These are phyloP conservation scores for Cryptosporidium viatorum DNA, from an alignment of 169 alveolate species.

Conservation along the genomic window DNA sequence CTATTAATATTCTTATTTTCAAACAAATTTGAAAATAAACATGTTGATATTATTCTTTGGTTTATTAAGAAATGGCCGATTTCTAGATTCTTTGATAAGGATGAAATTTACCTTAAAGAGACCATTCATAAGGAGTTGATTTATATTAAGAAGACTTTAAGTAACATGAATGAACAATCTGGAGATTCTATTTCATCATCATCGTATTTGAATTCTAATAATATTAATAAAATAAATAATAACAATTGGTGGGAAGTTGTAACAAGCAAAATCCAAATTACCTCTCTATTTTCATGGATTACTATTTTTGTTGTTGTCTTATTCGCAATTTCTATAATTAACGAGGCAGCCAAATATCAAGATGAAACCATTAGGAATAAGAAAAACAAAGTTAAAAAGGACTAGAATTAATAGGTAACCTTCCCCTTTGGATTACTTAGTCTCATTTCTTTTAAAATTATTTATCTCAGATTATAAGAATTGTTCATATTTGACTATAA, in stretches of 20 bases:
- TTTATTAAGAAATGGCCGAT: conserved; percentile 54
- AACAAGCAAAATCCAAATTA: conserved; percentile 4
- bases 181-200: not conserved
- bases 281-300: conserved; percentile 31
- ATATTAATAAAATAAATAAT: not conserved
- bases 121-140: conserved; percentile 22
- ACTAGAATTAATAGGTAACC: not conserved
- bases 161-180: not conserved
- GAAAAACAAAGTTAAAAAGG: not conserved
- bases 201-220: not conserved
- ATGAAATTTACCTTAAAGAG: conserved; percentile 4
- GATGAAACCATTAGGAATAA: conserved; percentile 27
- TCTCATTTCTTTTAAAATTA: no score
- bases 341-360: conserved; percentile 64
- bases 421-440: not conserved
- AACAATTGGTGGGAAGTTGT: not conserved
- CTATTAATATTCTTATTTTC: conserved; percentile 86
- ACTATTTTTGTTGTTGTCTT: conserved; percentile 29
- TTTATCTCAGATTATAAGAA: not conserved
- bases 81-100: conserved; percentile 6
- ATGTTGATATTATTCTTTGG: conserved; percentile 70
- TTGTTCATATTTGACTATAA: not conserved
- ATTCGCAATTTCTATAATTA: conserved; percentile 32
- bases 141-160: conserved; percentile 34
- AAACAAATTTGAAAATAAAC: conserved; percentile 63